phyloP scores from a whole-genome alignment of 495 filamentous ascomycete species.

The Penicillium dipodomyicola region DNA sequence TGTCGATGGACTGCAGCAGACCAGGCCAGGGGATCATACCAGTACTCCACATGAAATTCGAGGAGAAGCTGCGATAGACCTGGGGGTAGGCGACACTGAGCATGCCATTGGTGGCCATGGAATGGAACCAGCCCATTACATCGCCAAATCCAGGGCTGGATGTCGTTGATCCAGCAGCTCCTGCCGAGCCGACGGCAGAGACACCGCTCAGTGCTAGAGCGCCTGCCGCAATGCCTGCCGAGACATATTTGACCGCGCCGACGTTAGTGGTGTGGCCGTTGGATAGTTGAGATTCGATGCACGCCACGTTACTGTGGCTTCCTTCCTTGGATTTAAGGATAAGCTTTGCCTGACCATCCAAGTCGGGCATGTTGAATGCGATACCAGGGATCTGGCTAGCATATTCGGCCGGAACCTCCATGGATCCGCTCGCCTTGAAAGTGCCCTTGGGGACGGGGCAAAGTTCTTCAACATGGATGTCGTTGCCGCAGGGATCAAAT shows the following conservation, averaged over 20 bases:
- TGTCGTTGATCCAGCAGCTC: conserved; percentile 60
- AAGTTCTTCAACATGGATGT: conserved; percentile 64
- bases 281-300: conserved; percentile 73
- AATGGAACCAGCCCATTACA: conserved; percentile 88
- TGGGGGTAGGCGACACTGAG: conserved; percentile 81
- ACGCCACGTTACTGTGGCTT: conserved; percentile 65
- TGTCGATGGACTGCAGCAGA: conserved; percentile 82
- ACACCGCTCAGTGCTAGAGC: conserved; percentile 73
- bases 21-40: conserved; percentile 78
- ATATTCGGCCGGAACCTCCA: conserved; percentile 66
- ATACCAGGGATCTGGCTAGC: conserved; percentile 79
- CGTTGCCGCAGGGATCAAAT: conserved; percentile 76
- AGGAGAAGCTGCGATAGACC: conserved; percentile 81
- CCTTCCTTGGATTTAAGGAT: conserved; percentile 63
- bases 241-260: conserved; percentile 77
- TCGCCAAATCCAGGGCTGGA: conserved; percentile 83
- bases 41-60: conserved; percentile 91
- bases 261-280: conserved; percentile 82
- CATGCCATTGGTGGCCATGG: conserved; percentile 94
- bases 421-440: conserved; percentile 69
- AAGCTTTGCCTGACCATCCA: conserved; percentile 82
- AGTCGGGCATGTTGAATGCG: conserved; percentile 86
- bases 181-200: conserved; percentile 65
- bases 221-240: conserved; percentile 82
- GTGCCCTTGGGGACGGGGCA: conserved; percentile 79